Conservation (phyloP, 805 yeast species). For the Saturnispora sanitii region DNA sequence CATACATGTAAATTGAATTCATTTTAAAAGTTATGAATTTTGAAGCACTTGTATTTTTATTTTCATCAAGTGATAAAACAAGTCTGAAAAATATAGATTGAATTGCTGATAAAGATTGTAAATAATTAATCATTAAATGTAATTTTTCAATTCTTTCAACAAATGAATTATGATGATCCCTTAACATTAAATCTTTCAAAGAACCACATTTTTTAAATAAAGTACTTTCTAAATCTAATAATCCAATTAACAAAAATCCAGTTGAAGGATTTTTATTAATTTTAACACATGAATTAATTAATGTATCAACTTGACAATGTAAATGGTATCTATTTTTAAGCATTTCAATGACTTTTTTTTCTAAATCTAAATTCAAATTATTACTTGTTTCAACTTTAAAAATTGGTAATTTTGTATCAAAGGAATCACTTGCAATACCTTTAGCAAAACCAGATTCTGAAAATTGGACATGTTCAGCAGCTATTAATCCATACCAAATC, state of each 20-base stretch:
- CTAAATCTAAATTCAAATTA: slow-evolving; percentile 31
- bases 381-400: slow-evolving; percentile 29
- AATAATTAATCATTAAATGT: slow-evolving; percentile 17
- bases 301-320: slow-evolving; percentile 23
- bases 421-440: slow-evolving; percentile 30
- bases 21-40: slow-evolving; percentile 31
- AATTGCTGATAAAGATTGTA: slow-evolving; percentile 26
- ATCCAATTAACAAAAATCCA: slow-evolving; percentile 26
- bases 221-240: slow-evolving; percentile 31
- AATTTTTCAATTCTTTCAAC: slow-evolving; percentile 18
- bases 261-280: slow-evolving; percentile 32
- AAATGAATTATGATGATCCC: slow-evolving; percentile 14
- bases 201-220: slow-evolving; percentile 26
- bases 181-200: slow-evolving; percentile 21
- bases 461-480: slow-evolving; percentile 37
- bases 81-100: slow-evolving; percentile 34
- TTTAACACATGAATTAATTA: slow-evolving; percentile 32
- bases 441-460: slow-evolving; percentile 40
- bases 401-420: slow-evolving; percentile 44
- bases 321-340: slow-evolving; percentile 25
- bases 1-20: slow-evolving; percentile 22
- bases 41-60: slow-evolving; percentile 27
- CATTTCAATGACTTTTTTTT: slow-evolving; percentile 30
- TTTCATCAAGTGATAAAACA: slow-evolving; percentile 27
- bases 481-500: slow-evolving; percentile 44